These are phyloP conservation scores for Phellinidium pouzarii DNA, from an alignment of 1,284 basidiomycete species.

Conservation along the genomic window DNA sequence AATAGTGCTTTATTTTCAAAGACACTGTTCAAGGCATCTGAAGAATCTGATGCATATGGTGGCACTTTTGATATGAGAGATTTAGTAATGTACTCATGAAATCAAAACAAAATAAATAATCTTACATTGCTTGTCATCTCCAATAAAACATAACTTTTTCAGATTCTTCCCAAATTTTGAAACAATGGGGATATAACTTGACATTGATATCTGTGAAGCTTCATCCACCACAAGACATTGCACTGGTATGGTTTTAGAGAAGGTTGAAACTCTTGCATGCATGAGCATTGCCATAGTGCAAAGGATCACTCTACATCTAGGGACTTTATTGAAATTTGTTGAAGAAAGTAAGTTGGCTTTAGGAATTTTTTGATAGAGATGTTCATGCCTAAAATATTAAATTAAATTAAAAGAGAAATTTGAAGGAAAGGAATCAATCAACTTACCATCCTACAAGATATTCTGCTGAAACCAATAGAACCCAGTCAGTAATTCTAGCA, in stretches of 20 bases:
- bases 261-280: constrained; percentile 25
- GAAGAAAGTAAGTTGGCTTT: constrained; percentile 1
- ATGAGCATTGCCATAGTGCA: constrained; percentile 72
- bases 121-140: constrained; percentile 70
- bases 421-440: neutral
- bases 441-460: constrained; percentile 58
- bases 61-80: constrained; percentile 31
- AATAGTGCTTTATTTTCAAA: constrained; percentile 49
- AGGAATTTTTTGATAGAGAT: constrained; percentile 43
- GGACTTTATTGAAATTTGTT: constrained; percentile 21
- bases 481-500: constrained; percentile 35
- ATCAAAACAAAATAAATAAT: constrained; percentile 14
- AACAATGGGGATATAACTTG: constrained; percentile 51
- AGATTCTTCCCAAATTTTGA: constrained; percentile 36
- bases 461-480: constrained; percentile 50
- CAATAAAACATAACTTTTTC: constrained; percentile 63
- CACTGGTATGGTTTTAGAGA: constrained; percentile 34
- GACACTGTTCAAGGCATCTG: constrained; percentile 45
- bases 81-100: constrained; percentile 8
- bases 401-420: constrained; percentile 3
- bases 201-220: constrained; percentile 56
- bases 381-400: constrained; percentile 56
- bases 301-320: constrained; percentile 48
- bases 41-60: constrained; percentile 46
- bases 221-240: constrained; percentile 54